These are phyloP conservation scores for Porphyrellus sp. DNA, from an alignment of 1,284 basidiomycete genomes.

Conservation along the genomic window DNA sequence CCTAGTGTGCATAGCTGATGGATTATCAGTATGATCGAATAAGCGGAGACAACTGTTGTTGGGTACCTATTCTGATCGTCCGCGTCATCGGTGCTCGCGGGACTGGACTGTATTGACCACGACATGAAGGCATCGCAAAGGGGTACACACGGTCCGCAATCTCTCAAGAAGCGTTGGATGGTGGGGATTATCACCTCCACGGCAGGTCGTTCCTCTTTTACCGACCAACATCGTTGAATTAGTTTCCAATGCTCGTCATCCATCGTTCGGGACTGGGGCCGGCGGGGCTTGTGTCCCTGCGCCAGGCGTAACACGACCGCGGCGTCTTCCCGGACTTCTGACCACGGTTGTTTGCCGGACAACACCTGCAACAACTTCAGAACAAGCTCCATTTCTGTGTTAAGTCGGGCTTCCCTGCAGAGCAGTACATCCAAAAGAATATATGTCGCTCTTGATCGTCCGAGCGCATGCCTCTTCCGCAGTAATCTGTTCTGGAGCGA, in stretches of 20 bases:
- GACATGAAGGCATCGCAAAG: too few species aligned
- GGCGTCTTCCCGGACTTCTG: not conserved
- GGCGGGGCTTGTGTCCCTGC: not conserved
- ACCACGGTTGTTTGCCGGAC: conserved; percentile 7
- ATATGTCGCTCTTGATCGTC: conserved; percentile 11
- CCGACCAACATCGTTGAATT: not conserved
- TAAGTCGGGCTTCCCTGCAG: not conserved
- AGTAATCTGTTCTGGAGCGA: conserved; percentile 6
- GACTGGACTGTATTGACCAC: too few species aligned
- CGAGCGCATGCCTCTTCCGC: not conserved
- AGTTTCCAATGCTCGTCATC: conserved; percentile 1
- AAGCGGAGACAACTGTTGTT: too few species aligned
- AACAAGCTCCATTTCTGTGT: rapidly evolving
- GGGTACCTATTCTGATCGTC: too few species aligned
- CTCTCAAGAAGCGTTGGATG: not conserved
- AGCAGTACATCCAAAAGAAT: conserved; percentile 15
- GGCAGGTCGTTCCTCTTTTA: not conserved
- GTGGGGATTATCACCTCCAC: not conserved
- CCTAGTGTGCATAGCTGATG: too few species aligned
- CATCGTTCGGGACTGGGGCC: conserved; percentile 4
- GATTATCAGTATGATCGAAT: too few species aligned
- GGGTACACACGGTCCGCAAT: not conserved
- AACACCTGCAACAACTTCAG: conserved; percentile 5
- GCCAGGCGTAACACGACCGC: not conserved
- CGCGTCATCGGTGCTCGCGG: too few species aligned